Conservation (phyloP, 352 stramenopile genomes). For the Lagenidium sp. region DNA sequence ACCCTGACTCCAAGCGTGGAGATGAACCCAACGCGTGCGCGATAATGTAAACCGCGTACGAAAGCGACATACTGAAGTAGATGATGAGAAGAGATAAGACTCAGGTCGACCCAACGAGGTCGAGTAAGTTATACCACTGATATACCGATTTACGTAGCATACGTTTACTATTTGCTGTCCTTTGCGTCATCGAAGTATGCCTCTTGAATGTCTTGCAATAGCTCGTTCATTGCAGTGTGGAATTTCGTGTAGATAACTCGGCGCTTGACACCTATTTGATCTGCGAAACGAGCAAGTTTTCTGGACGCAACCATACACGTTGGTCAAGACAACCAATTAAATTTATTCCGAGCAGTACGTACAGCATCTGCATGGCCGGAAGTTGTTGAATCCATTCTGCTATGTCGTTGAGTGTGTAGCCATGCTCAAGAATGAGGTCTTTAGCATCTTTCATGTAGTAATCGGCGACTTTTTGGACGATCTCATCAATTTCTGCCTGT, state of each 20-base stretch:
- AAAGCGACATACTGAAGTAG: slow-evolving; percentile 7
- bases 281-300: slow-evolving; percentile 72
- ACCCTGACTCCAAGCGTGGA: slow-evolving; percentile 14
- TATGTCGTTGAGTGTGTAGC: slow-evolving; percentile 65
- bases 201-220: slow-evolving; percentile 65
- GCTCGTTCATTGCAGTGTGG: slow-evolving; percentile 61
- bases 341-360: slow-evolving; percentile 6
- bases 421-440: slow-evolving; percentile 58
- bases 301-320: slow-evolving; percentile 14
- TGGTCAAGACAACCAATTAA: not conserved
- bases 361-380: slow-evolving; percentile 78
- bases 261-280: slow-evolving; percentile 55
- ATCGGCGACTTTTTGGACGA: slow-evolving; percentile 64
- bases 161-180: slow-evolving; percentile 25
- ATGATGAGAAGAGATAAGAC: too few relatives aligned
- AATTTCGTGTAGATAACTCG: slow-evolving; percentile 59
- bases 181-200: slow-evolving; percentile 43
- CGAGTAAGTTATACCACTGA: too few relatives aligned
- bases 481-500: slow-evolving; percentile 64
- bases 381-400: slow-evolving; percentile 68
- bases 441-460: slow-evolving; percentile 77
- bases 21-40: slow-evolving; percentile 50
- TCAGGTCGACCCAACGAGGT: too few relatives aligned
- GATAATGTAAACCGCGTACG: slow-evolving; percentile 36
- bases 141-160: too few relatives aligned